Evolutionary conservation across 2,329 filamentous ascomycete species (phyloP).

Genomic region (Diaporthe amygdali): DNA sequence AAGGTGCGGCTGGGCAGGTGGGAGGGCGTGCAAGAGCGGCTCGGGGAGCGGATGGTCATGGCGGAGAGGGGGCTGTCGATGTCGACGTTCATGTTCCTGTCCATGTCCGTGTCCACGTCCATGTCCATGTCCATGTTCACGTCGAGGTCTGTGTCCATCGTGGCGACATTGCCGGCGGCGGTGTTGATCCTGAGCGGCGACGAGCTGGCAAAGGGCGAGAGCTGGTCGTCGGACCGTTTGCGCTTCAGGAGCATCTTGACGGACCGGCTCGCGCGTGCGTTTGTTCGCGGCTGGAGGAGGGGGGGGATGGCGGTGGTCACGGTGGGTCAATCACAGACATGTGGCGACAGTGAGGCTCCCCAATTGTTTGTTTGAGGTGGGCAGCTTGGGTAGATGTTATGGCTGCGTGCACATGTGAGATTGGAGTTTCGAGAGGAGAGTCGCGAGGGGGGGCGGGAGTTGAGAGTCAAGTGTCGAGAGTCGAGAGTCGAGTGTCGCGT

Average conservation of each 20-base stretch:
- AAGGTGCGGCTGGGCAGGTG: conserved; percentile 62
- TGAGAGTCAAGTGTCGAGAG: neutral
- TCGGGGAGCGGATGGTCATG: conserved; percentile 34
- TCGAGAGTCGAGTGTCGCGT: neutral
- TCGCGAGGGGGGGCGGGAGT: neutral
- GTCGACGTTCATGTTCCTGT: conserved; percentile 32
- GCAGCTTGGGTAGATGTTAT: too few species aligned
- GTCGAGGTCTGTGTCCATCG: conserved; percentile 28
- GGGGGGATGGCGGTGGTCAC: neutral
- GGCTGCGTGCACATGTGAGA: neutral
- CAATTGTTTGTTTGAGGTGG: too few species aligned
- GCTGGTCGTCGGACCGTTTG: conserved; percentile 66
- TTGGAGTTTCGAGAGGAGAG: neutral
- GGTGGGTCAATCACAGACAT: neutral
- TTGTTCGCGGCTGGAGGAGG: too few species aligned
- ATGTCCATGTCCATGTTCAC: conserved; percentile 7
- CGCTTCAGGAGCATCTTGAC: conserved; percentile 63
- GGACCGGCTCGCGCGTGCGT: neutral
- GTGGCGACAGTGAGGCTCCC: neutral
- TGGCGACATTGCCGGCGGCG: conserved; percentile 35
- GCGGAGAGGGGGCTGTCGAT: conserved; percentile 35
- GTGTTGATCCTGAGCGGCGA: conserved; percentile 40
- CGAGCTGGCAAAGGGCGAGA: conserved; percentile 50
- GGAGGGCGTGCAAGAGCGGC: conserved; percentile 40
- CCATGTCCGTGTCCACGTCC: neutral